Evolutionary conservation across 2,329 filamentous ascomycete species (phyloP).

Genomic region (Phyllosticta citrichinensis): DNA sequence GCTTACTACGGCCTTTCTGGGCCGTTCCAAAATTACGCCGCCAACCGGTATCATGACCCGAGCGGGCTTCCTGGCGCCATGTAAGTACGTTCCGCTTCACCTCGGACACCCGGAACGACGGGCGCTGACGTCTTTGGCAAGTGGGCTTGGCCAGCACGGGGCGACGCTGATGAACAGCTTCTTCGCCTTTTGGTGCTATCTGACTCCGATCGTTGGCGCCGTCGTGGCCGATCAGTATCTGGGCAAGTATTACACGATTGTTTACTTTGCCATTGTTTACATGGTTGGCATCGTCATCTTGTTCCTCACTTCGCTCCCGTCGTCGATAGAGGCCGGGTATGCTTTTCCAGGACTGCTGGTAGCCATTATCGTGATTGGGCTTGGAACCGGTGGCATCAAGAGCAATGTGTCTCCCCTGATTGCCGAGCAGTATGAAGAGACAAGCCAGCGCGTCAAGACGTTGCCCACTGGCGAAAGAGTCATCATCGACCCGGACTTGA

Average conservation of each 20-base stretch:
- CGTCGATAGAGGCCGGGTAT: slow-evolving; percentile 49
- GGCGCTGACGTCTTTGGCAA: background rate
- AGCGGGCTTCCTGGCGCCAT: slow-evolving; percentile 33
- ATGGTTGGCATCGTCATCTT: slow-evolving; percentile 58
- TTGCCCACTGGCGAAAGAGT: slow-evolving; percentile 26
- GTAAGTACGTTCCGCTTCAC: background rate
- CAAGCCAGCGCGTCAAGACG: slow-evolving; percentile 30
- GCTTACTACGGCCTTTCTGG: slow-evolving; percentile 38
- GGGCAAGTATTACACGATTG: slow-evolving; percentile 61
- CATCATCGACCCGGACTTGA: slow-evolving; percentile 29
- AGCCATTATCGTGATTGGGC: slow-evolving; percentile 57
- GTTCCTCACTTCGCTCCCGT: slow-evolving; percentile 53
- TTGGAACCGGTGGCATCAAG: slow-evolving; percentile 75
- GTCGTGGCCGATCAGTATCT: slow-evolving; percentile 56
- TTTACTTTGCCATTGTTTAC: slow-evolving; percentile 53
- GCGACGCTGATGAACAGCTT: slow-evolving; percentile 38
- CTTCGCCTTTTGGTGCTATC: slow-evolving; percentile 41
- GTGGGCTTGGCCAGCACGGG: slow-evolving; percentile 32
- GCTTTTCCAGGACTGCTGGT: slow-evolving; percentile 55
- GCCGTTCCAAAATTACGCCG: slow-evolving; percentile 42
- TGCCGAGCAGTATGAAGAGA: slow-evolving; percentile 38
- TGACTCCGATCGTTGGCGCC: slow-evolving; percentile 39
- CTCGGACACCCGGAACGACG: background rate
- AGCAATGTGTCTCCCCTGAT: slow-evolving; percentile 54
- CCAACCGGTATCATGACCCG: slow-evolving; percentile 29